A percentile compares a stretch with the other conserved stretches of the same genome.
Evolutionary conservation across 257 asterid genomes (phyloP).

Genomic region (Jacaranda mimosifolia): DNA sequence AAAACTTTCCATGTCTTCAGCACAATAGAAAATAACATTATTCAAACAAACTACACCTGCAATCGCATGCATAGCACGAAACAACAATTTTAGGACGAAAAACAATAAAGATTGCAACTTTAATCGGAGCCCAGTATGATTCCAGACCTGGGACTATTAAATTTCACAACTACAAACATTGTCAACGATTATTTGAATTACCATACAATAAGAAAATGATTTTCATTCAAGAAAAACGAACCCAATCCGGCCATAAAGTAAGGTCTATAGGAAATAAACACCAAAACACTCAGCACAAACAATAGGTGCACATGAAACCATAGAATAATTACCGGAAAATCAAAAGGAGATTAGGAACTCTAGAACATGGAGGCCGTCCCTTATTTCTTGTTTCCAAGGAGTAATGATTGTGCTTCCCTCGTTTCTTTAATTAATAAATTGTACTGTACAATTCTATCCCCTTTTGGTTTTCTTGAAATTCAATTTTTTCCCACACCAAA

Average conservation of each 20-base stretch:
- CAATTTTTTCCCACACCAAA: neutral
- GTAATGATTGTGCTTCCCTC: slow-evolving; percentile 26
- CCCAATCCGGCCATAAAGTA: neutral
- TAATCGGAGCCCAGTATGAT: slow-evolving; percentile 7
- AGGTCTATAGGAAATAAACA: neutral
- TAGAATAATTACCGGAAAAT: slow-evolving; percentile 39
- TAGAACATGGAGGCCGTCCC: slow-evolving; percentile 29
- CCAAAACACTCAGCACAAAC: neutral
- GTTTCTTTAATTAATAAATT: neutral
- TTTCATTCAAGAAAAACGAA: slow-evolving; percentile 12
- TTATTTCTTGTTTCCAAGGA: slow-evolving; percentile 14
- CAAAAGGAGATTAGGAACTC: slow-evolving; percentile 19
- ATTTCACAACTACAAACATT: slow-evolving; percentile 24
- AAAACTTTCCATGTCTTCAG: slow-evolving; percentile 7
- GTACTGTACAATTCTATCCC: neutral
- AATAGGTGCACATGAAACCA: neutral
- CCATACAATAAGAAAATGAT: slow-evolving; percentile 15
- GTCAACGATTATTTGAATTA: neutral
- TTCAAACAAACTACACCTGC: slow-evolving; percentile 9
- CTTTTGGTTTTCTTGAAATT: slow-evolving; percentile 8
- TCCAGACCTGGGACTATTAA: slow-evolving; percentile 6
- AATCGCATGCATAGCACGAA: slow-evolving; percentile 2
- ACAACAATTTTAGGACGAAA: slow-evolving; percentile 4
- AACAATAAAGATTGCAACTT: slow-evolving; percentile 15
- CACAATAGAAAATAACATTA: neutral